Evolutionary conservation across 495 filamentous ascomycete species (phyloP).

Genomic region (Penicillium coffeae): DNA sequence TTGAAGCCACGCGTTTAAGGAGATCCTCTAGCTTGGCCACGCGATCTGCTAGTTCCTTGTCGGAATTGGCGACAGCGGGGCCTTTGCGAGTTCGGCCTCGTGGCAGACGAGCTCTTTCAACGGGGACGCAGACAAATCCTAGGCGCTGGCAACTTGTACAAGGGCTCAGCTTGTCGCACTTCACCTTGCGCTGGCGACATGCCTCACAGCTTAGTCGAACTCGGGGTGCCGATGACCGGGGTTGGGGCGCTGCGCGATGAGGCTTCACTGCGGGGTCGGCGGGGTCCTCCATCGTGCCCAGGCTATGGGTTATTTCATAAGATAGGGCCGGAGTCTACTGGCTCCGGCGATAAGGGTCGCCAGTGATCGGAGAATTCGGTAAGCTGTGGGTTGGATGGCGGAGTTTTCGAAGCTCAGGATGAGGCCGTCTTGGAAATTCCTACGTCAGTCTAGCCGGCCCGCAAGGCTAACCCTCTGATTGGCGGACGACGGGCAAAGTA

Average conservation of each 20-base stretch:
- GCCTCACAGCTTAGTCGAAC: slow-evolving; percentile 34
- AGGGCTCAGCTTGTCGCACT: slow-evolving; percentile 71
- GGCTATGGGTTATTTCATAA: too few relatives aligned
- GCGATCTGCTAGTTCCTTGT: slow-evolving; percentile 23
- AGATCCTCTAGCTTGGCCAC: slow-evolving; percentile 30
- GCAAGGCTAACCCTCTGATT: too few relatives aligned
- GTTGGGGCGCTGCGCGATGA: slow-evolving; percentile 10
- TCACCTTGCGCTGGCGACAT: slow-evolving; percentile 74
- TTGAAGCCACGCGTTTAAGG: slow-evolving; percentile 16
- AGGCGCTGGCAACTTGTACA: slow-evolving; percentile 67
- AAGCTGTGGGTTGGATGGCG: too few relatives aligned
- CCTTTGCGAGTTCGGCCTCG: slow-evolving; percentile 41
- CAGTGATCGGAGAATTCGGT: too few relatives aligned
- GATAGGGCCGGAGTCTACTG: too few relatives aligned
- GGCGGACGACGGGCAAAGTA: too few relatives aligned
- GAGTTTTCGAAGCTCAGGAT: too few relatives aligned
- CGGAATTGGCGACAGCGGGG: slow-evolving; percentile 9
- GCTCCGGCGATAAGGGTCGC: too few relatives aligned
- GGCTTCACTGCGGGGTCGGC: slow-evolving; percentile 5
- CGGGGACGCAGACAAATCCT: slow-evolving; percentile 54
- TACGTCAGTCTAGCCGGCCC: too few relatives aligned
- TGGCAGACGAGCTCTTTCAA: slow-evolving; percentile 33
- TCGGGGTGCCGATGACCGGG: slow-evolving; percentile 19
- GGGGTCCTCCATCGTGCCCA: slow-evolving; percentile 14
- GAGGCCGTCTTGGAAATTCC: too few relatives aligned